Percentiles rank a stretch among this genome's conserved stretches.
Conservation (phyloP, 2,329 filamentous ascomycete species). For the Lachnellula subtilissima region DNA sequence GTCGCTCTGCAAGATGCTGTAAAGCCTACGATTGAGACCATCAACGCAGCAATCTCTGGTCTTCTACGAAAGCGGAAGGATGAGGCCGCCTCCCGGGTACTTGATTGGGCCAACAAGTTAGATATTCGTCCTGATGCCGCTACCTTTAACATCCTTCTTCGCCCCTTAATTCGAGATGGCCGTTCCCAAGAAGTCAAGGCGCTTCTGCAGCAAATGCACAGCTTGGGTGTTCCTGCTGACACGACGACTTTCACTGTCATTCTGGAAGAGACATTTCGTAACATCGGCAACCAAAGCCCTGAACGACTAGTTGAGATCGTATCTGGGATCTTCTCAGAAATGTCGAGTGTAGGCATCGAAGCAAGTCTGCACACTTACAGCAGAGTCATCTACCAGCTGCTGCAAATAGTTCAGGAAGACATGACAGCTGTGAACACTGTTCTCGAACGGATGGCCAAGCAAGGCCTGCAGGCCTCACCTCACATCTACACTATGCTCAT, state of each 20-base stretch:
- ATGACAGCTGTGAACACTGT: conserved; percentile 52
- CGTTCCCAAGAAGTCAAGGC: conserved; percentile 43
- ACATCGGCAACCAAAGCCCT: conserved; percentile 37
- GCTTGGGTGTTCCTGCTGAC: conserved; percentile 52
- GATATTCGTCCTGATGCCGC: conserved; percentile 41
- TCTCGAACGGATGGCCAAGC: conserved; percentile 54
- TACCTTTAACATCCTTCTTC: conserved; percentile 67
- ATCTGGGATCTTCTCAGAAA: conserved; percentile 49
- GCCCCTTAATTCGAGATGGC: conserved; percentile 49
- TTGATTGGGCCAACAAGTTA: conserved; percentile 42
- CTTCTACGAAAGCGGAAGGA: conserved; percentile 48
- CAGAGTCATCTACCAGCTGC: conserved; percentile 61
- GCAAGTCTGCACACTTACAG: conserved; percentile 62
- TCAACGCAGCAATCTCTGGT: conserved; percentile 67
- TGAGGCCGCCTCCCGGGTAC: conserved; percentile 47
- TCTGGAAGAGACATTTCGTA: conserved; percentile 52
- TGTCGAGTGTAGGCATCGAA: conserved; percentile 52
- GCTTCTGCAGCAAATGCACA: conserved; percentile 56
- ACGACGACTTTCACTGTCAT: conserved; percentile 70
- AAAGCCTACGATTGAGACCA: conserved; percentile 56
- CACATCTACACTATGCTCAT: conserved; percentile 73
- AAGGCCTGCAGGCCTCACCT: conserved; percentile 49
- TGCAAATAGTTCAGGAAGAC: conserved; percentile 38
- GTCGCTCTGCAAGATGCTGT: conserved; percentile 37
- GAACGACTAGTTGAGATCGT: conserved; percentile 50